A percentile compares a stretch with the other conserved stretches of the same genome.
These are phyloP conservation scores for Pythium aristosporum DNA, from an alignment of 352 stramenopile genomes.

Conservation along the genomic window DNA sequence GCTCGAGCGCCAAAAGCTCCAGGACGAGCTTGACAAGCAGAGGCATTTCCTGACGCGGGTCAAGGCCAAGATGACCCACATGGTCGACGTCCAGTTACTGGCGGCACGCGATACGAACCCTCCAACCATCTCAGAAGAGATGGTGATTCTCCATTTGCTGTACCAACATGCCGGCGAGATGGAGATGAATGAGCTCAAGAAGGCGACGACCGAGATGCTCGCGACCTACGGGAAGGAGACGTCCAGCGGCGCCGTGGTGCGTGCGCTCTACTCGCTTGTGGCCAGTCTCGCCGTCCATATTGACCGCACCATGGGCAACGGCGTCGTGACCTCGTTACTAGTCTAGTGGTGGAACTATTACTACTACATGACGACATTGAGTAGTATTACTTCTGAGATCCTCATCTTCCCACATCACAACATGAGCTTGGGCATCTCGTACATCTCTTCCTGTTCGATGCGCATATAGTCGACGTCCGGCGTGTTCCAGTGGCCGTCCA, in stretches of 20 bases:
- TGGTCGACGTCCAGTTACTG: conserved; percentile 57
- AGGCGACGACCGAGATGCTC: conserved; percentile 42
- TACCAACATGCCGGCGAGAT: conserved; percentile 64
- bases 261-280: conserved; percentile 66
- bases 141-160: conserved; percentile 60
- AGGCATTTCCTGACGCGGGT: conserved; percentile 39
- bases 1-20: conserved; percentile 1
- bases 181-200: conserved; percentile 62
- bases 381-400: neutral
- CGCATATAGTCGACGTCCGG: conserved; percentile 12
- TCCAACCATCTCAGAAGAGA: conserved; percentile 48
- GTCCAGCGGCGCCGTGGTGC: conserved; percentile 44
- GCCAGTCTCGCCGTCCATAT: conserved; percentile 72
- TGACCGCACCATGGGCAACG: conserved; percentile 60
- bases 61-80: conserved; percentile 65
- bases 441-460: conserved; percentile 19
- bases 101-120: conserved; percentile 32
- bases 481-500: conserved; percentile 23
- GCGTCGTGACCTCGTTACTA: conserved; percentile 62
- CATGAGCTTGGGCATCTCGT: conserved; percentile 18
- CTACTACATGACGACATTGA: neutral
- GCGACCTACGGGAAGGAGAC: conserved; percentile 42
- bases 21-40: conserved; percentile 36
- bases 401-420: too few species aligned
- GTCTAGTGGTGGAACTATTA: conserved; percentile 27